These are phyloP conservation scores for Protomyces pachydermus DNA, from an alignment of 1,139 yeast species.

Conservation along the genomic window DNA sequence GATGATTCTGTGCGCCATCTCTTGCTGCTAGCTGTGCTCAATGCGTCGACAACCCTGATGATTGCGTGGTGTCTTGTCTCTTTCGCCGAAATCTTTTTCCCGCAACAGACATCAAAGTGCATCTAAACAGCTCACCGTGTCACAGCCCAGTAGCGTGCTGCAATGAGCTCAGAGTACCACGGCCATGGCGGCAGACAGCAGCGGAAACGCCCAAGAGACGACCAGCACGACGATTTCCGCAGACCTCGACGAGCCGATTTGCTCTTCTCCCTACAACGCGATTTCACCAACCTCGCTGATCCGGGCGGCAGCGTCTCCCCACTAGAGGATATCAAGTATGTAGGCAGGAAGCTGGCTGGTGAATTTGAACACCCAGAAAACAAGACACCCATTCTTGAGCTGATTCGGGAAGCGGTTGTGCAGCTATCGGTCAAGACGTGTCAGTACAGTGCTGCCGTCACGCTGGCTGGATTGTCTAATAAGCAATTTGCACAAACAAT, in stretches of 20 bases:
- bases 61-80: background rate
- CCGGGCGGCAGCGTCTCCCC: slow-evolving; percentile 14
- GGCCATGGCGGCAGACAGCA: slow-evolving; percentile 21
- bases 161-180: background rate
- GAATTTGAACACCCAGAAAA: slow-evolving; percentile 28
- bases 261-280: slow-evolving; percentile 19
- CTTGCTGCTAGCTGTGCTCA: background rate
- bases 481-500: slow-evolving; percentile 61
- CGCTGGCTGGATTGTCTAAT: slow-evolving; percentile 63
- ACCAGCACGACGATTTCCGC: slow-evolving; percentile 18
- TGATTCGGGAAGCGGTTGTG: slow-evolving; percentile 38
- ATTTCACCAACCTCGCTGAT: slow-evolving; percentile 14
- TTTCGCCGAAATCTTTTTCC: too few species aligned
- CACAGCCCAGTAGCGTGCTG: too few species aligned
- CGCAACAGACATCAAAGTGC: too few species aligned
- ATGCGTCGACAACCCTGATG: background rate
- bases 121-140: too few species aligned
- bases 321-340: slow-evolving; percentile 29
- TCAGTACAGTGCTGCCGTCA: slow-evolving; percentile 62
- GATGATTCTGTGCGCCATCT: slow-evolving; percentile 24
- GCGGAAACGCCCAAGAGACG: slow-evolving; percentile 18
- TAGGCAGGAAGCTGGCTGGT: slow-evolving; percentile 27
- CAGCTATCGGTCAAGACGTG: slow-evolving; percentile 91
- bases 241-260: slow-evolving; percentile 15
- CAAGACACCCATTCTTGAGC: slow-evolving; percentile 17